Evolutionary conservation across 495 filamentous ascomycete species (phyloP).

Genomic region (Stereocaulon alpinum): DNA sequence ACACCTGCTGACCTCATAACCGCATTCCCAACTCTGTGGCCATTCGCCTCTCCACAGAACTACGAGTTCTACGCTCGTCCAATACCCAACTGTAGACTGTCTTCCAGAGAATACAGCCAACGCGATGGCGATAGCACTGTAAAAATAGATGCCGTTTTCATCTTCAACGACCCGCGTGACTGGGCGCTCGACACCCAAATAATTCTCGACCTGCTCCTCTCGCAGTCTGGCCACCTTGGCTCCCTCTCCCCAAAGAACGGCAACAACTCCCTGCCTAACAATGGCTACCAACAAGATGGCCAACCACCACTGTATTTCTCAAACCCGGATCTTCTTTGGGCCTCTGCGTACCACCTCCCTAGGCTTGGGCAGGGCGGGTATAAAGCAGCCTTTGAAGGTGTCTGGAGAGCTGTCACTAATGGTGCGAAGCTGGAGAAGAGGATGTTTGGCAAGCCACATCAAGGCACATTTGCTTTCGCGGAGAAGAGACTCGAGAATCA

Average conservation of each 20-base stretch:
- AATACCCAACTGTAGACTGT: constrained; percentile 23
- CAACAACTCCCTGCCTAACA: constrained; percentile 47
- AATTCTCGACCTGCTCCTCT: constrained; percentile 71
- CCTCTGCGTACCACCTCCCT: constrained; percentile 69
- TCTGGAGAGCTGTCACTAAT: constrained; percentile 66
- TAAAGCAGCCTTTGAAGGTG: constrained; percentile 64
- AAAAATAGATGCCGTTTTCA: constrained; percentile 75
- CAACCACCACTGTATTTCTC: constrained; percentile 79
- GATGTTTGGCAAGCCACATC: constrained; percentile 76
- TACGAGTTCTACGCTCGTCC: constrained; percentile 55
- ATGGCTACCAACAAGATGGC: constrained; percentile 63
- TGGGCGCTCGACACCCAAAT: constrained; percentile 85
- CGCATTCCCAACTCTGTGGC: constrained; percentile 66
- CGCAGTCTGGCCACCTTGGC: constrained; percentile 60
- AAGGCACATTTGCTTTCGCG: constrained; percentile 70
- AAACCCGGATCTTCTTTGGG: constrained; percentile 87
- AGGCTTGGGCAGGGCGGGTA: constrained; percentile 92
- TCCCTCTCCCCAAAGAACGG: constrained; percentile 58
- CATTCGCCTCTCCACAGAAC: constrained; percentile 56
- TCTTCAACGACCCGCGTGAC: constrained; percentile 87
- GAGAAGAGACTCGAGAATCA: constrained; percentile 59
- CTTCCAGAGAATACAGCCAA: constrained; percentile 25
- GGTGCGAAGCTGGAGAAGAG: constrained; percentile 53
- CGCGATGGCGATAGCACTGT: constrained; percentile 37
- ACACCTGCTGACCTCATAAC: constrained; percentile 75